These are phyloP conservation scores for Agaricus subrufescens DNA, from an alignment of 768 basidiomycete species.

Conservation along the genomic window DNA sequence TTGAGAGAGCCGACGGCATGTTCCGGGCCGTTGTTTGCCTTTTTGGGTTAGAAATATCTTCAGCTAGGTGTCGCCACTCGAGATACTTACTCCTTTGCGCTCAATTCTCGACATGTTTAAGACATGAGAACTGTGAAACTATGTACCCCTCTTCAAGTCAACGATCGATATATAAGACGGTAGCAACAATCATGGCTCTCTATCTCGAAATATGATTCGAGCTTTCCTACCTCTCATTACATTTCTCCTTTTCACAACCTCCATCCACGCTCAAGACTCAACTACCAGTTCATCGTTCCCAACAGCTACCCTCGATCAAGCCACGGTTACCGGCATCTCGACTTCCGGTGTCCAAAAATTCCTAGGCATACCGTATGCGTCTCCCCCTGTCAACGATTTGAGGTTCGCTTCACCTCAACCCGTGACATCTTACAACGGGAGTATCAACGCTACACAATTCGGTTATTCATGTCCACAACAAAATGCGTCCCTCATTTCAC, in stretches of 20 bases:
- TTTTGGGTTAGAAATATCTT: too few species aligned
- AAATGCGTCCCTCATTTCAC: conserved; percentile 4
- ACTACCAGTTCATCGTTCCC: background rate
- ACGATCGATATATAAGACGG: background rate
- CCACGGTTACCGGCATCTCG: conserved; percentile 3
- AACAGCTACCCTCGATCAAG: conserved; percentile 6
- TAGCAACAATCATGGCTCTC: too few species aligned
- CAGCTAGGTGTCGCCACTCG: too few species aligned
- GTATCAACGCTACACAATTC: conserved; percentile 8
- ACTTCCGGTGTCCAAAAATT: conserved; percentile 12
- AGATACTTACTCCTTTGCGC: too few species aligned
- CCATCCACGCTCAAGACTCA: background rate
- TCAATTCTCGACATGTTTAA: background rate
- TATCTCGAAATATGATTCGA: background rate
- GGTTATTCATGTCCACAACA: conserved; percentile 13
- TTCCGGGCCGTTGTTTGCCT: too few species aligned
- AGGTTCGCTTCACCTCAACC: conserved; percentile 11
- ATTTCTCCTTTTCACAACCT: background rate
- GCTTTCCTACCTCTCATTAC: background rate
- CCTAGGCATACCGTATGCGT: conserved; percentile 14
- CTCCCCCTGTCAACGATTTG: conserved; percentile 12
- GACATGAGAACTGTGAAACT: background rate
- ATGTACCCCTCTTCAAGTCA: background rate
- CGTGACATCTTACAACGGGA: conserved; percentile 11
- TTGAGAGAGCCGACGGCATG: too few species aligned